Percentiles rank a stretch among this genome's conserved stretches.
These are phyloP conservation scores for Jaapia argillacea DNA, from an alignment of 768 basidiomycete genomes.

Conservation along the genomic window DNA sequence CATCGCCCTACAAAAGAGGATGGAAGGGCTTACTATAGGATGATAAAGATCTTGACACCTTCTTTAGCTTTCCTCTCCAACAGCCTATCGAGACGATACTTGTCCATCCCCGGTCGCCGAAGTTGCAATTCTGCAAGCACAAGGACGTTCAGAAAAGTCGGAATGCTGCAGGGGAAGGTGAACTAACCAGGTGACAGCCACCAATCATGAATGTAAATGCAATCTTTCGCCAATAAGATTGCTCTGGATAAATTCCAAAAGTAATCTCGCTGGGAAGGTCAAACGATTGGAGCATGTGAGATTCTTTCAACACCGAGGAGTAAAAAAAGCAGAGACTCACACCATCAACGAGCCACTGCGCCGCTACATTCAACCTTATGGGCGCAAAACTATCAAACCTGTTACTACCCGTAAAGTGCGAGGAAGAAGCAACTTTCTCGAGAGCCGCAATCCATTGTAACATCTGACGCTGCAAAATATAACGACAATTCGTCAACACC, in stretches of 20 bases:
- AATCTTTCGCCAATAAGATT: slow-evolving; percentile 78
- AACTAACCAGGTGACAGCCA: slow-evolving; percentile 81
- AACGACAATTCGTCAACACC: slow-evolving; percentile 5
- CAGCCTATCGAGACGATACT: slow-evolving; percentile 79
- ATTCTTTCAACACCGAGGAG: too few species aligned
- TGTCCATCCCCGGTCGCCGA: slow-evolving; percentile 74
- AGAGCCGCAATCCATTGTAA: slow-evolving; percentile 92
- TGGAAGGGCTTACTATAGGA: slow-evolving; percentile 64
- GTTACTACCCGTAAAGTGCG: slow-evolving; percentile 71
- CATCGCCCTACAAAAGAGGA: background rate
- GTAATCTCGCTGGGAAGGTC: slow-evolving; percentile 69
- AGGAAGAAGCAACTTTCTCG: slow-evolving; percentile 66
- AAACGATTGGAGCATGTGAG: too few species aligned
- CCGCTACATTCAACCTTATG: slow-evolving; percentile 83
- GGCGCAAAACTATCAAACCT: slow-evolving; percentile 95
- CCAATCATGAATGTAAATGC: slow-evolving; percentile 96
- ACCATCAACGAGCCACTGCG: slow-evolving; percentile 98
- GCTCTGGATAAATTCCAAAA: slow-evolving; percentile 96
- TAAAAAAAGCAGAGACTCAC: slow-evolving; percentile 35
- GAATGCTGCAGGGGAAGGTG: background rate
- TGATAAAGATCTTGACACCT: slow-evolving; percentile 93
- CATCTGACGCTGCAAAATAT: slow-evolving; percentile 70
- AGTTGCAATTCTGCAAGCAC: slow-evolving; percentile 59
- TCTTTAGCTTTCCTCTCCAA: slow-evolving; percentile 88
- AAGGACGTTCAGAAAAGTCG: slow-evolving; percentile 3